Evolutionary conservation across 179 eudicot genomes (phyloP), one percentile per base, ranked within the genome.

Genomic region (Spergularia azorica): DNA sequence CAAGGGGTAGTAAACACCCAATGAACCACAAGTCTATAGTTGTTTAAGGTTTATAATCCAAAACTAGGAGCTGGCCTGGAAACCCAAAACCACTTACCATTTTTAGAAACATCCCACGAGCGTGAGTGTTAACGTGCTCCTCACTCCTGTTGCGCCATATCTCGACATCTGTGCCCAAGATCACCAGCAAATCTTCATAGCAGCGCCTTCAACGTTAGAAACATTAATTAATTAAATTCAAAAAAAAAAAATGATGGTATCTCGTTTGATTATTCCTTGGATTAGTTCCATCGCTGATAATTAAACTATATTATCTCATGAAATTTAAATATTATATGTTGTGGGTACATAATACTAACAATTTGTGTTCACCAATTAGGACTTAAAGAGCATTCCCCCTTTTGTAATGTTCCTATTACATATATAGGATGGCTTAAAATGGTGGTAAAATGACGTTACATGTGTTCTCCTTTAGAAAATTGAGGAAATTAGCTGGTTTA

Each of bases 141-240:
- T 38, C 18, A 46, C 21, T 11, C 7, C 65, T 6, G 16, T 36
- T 52, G 41, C 71, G 4, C 9, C 9, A 59, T 46, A 11, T 67
- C 16, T 69, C 16, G 84, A 77, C 84, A 81, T 46, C 20, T 81
- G 81, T 77, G 76, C 15, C 46, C 57, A 70, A 67, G 79, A 81
- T 81, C 81, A 77, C 75, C 75, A 63, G 50, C 79, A 81, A 36
- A 81, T 77, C 81, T 73, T 61, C 18, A n/a, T 41, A 52, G 21
- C 71, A 41, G 78, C 59, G 74, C 72, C 84, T 62, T 73, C 78
- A 73, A 72, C 36, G 21, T 63, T 76, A 18, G 15, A 15, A 13
- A 16, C 20, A 12, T 32, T 54, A 48, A 46, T 57, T 17, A 38
- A 8, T 61, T 26, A 26, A 26, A 26, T 26, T 26, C 32, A 26